Conservation (phyloP, 2,329 filamentous ascomycete genomes). For the Chaetomiaceae sp. region DNA sequence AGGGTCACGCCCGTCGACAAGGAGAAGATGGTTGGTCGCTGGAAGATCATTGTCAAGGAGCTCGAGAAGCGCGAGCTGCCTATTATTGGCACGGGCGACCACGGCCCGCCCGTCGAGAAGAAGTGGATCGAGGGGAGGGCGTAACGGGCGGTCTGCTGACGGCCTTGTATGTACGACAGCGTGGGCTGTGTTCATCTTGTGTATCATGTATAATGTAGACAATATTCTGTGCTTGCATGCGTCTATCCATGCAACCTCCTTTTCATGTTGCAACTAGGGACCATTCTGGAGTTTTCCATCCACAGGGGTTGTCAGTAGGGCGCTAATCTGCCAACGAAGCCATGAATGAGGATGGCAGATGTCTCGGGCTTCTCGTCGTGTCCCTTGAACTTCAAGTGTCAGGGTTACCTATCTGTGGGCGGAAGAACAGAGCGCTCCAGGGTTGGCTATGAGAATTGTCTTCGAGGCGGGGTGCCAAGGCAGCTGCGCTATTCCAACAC, state of each 20-base stretch:
- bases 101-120: constrained; percentile 29
- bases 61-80: constrained; percentile 33
- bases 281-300: too few species aligned
- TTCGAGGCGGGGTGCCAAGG: too few species aligned
- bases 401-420: background rate
- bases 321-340: too few species aligned
- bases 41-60: constrained; percentile 37
- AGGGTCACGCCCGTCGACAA: constrained; percentile 59
- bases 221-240: constrained; percentile 6
- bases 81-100: constrained; percentile 30
- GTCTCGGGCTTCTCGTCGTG: too few species aligned
- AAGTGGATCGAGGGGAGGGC: constrained; percentile 27
- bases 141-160: constrained; percentile 3
- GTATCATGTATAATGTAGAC: constrained; percentile 26
- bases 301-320: too few species aligned
- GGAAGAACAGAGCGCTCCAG: too few species aligned
- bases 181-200: constrained; percentile 6
- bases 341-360: too few species aligned
- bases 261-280: background rate
- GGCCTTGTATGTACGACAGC: background rate
- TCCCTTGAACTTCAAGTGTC: background rate
- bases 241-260: background rate
- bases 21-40: constrained; percentile 35
- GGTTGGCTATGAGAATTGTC: too few species aligned
- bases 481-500: too few species aligned